Percentiles rank a stretch among this genome's conserved stretches.
phyloP scores from a whole-genome alignment of 352 stramenopile species.

The Pythium rishiriense region DNA sequence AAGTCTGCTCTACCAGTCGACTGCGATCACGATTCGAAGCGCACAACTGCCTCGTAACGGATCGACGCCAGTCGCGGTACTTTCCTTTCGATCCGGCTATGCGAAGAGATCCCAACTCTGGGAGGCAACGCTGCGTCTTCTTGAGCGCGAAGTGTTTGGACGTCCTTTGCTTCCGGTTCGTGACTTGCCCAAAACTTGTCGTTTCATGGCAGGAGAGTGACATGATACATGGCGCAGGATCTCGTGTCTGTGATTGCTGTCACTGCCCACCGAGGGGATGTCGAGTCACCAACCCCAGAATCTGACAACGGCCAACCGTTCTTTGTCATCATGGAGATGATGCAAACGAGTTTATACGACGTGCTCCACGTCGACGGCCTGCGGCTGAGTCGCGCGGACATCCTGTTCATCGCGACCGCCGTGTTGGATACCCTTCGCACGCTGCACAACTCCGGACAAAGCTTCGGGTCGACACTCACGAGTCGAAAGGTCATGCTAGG shows the following conservation, averaged over 20 bases:
- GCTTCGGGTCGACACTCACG: conserved; percentile 52
- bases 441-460: conserved; percentile 38
- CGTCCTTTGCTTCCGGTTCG: conserved; percentile 41
- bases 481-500: conserved; percentile 70
- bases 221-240: too few species aligned
- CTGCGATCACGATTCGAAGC: conserved; percentile 38
- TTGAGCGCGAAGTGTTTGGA: conserved; percentile 32
- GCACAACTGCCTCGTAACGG: conserved; percentile 20
- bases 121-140: conserved; percentile 25
- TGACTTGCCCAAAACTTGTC: too few species aligned
- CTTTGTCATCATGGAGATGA: conserved; percentile 43
- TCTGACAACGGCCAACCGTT: conserved; percentile 4
- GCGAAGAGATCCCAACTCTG: conserved; percentile 42
- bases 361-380: conserved; percentile 50
- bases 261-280: neutral
- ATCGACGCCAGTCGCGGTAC: conserved; percentile 31
- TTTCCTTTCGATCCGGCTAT: conserved; percentile 39
- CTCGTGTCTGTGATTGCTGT: conserved; percentile 14
- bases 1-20: conserved; percentile 33
- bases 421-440: conserved; percentile 45
- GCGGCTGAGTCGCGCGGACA: conserved; percentile 36
- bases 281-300: neutral
- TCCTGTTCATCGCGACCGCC: conserved; percentile 46
- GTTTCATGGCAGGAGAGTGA: too few species aligned
- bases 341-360: conserved; percentile 53